Evolutionary conservation across 2,329 filamentous ascomycete species (phyloP).

Genomic region (Pseudocercospora ulei): DNA sequence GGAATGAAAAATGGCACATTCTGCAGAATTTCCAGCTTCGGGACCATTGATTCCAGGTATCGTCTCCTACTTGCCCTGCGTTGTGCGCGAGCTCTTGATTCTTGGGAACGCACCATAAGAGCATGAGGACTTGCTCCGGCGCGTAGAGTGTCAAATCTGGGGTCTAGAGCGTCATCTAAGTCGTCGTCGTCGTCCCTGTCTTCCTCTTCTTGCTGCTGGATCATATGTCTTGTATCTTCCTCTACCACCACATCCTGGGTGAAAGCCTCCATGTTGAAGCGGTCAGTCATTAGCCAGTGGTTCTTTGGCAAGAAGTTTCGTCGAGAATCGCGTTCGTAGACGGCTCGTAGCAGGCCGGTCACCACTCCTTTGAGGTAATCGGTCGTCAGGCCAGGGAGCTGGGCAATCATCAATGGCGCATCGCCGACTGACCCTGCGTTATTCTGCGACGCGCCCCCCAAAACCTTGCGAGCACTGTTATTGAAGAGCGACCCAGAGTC

Average conservation of each 20-base stretch:
- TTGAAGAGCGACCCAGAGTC: conserved; percentile 14
- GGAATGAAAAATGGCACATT: conserved; percentile 97
- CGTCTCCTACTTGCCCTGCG: conserved; percentile 59
- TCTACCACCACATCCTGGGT: conserved; percentile 77
- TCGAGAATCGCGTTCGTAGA: conserved; percentile 88
- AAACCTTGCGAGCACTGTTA: conserved; percentile 3
- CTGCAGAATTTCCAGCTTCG: conserved; percentile 78
- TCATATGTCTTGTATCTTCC: conserved; percentile 64
- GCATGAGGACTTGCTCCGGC: conserved; percentile 30
- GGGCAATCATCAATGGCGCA: conserved; percentile 45
- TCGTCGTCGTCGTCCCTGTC: conserved; percentile 45
- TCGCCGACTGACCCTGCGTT: conserved; percentile 21
- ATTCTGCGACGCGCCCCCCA: conserved; percentile 9
- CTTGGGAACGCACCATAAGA: conserved; percentile 33
- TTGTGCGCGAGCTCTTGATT: conserved; percentile 55
- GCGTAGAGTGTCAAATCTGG: conserved; percentile 2
- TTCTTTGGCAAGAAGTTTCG: conserved; percentile 69
- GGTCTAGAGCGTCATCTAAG: conserved; percentile 27
- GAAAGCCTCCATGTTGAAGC: conserved; percentile 78
- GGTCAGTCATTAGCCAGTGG: conserved; percentile 89
- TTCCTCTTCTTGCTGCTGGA: conserved; percentile 55
- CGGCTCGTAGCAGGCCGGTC: conserved; percentile 69
- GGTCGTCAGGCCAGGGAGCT: conserved; percentile 62
- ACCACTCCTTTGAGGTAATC: conserved; percentile 70
- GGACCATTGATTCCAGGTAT: conserved; percentile 67